Evolutionary conservation across 257 asterid species (phyloP).

Genomic region (Thymus quinquecostatus): DNA sequence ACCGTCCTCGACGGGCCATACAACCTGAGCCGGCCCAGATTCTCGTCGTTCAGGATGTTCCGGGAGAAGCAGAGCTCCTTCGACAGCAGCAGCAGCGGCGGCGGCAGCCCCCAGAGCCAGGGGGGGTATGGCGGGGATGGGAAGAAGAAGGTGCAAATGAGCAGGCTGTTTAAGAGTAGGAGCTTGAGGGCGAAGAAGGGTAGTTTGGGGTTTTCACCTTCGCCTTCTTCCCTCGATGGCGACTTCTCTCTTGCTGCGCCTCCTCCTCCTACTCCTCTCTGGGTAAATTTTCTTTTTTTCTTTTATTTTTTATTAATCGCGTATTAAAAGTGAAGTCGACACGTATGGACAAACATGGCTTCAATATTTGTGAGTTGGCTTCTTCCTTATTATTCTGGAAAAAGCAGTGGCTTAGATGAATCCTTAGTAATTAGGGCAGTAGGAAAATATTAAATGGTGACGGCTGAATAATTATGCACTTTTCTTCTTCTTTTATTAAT

Average conservation of each 20-base stretch:
- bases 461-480: neutral
- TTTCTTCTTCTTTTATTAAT: no score
- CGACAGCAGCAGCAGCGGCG: slow-evolving; percentile 39
- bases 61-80: slow-evolving; percentile 44
- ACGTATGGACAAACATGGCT: slow-evolving; percentile 3
- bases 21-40: slow-evolving; percentile 42
- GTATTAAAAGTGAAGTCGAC: neutral
- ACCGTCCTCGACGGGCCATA: slow-evolving; percentile 76
- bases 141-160: slow-evolving; percentile 28
- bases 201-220: slow-evolving; percentile 52
- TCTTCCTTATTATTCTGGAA: neutral
- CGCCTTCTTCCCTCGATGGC: no score
- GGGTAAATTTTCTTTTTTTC: slow-evolving; percentile 42
- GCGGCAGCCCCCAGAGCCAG: slow-evolving; percentile 40
- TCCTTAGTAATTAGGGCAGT: slow-evolving; percentile 33
- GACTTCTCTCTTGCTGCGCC: slow-evolving; percentile 28
- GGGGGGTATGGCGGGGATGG: slow-evolving; percentile 27
- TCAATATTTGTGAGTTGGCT: slow-evolving; percentile 1
- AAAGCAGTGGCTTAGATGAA: slow-evolving; percentile 34
- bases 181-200: slow-evolving; percentile 29
- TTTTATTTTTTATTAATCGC: neutral
- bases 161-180: slow-evolving; percentile 17
- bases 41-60: slow-evolving; percentile 60
- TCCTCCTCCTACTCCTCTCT: slow-evolving; percentile 53
- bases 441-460: slow-evolving; percentile 23